phyloP scores from a whole-genome alignment of 164 flowering plant species.

The Paratinospora sagittata region DNA sequence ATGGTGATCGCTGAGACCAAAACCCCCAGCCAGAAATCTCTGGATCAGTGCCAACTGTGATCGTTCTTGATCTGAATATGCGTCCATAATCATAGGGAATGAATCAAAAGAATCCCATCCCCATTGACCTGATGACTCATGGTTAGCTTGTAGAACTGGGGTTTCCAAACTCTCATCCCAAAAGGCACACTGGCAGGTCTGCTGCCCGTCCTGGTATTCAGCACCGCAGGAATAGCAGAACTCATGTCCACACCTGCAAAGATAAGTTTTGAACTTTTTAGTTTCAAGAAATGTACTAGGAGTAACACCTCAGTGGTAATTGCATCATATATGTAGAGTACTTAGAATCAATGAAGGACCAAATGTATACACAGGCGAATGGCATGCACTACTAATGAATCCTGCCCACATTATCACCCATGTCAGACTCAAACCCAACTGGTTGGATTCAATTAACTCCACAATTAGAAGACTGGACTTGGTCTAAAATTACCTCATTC shows the following conservation, averaged over 20 bases:
- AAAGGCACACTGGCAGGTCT: constrained; percentile 71
- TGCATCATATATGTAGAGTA: not conserved
- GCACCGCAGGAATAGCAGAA: constrained; percentile 88
- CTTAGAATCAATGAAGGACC: not conserved
- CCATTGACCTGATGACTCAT: constrained; percentile 65
- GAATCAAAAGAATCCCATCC: constrained; percentile 81
- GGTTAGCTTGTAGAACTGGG: constrained; percentile 26
- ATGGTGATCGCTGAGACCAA: constrained; percentile 63
- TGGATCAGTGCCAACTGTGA: constrained; percentile 86
- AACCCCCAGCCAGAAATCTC: constrained; percentile 82
- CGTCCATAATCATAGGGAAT: constrained; percentile 53
- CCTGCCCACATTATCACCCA: not conserved
- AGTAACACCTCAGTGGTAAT: not conserved
- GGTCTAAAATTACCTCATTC: not conserved
- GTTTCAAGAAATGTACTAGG: not conserved
- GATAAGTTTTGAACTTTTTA: not conserved
- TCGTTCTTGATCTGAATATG: constrained; percentile 81
- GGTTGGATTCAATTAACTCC: not conserved
- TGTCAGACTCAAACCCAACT: not conserved
- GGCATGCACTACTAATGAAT: not conserved
- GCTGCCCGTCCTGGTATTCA: constrained; percentile 57
- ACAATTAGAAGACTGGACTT: not conserved
- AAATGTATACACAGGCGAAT: not conserved
- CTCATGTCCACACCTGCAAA: constrained; percentile 80
- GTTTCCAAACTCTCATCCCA: constrained; percentile 59